phyloP scores from a whole-genome alignment of 2,329 filamentous ascomycete genomes.

The Scedosporium boydii region DNA sequence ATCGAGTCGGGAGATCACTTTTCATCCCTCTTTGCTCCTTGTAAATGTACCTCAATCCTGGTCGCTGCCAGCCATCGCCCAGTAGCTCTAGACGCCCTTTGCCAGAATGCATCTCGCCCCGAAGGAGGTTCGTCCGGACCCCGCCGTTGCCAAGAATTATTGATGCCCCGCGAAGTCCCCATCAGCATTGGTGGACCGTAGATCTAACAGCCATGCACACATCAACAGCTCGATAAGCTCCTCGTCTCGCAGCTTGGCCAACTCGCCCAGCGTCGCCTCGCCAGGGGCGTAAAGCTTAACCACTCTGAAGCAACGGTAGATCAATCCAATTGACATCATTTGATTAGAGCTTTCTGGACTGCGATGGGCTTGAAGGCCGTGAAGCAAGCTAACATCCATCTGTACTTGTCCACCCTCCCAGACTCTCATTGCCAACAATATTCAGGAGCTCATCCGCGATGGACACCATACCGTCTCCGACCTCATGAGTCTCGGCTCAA shows the following conservation, averaged over 20 bases:
- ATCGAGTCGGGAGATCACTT: neutral
- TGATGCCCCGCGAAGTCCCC: neutral
- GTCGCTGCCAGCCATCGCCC: neutral
- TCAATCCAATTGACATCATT: constrained; percentile 3
- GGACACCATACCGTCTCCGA: constrained; percentile 84
- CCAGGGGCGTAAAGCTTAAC: constrained; percentile 80
- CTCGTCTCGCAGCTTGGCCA: constrained; percentile 80
- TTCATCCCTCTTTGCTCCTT: neutral
- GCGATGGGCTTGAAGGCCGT: neutral
- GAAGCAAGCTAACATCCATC: neutral
- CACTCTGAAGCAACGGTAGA: constrained; percentile 76
- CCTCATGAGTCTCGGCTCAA: constrained; percentile 84
- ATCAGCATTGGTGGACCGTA: neutral
- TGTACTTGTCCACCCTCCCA: constrained; percentile 18
- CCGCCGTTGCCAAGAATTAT: neutral
- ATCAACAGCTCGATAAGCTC: constrained; percentile 80
- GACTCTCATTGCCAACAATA: constrained; percentile 76
- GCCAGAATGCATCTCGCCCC: constrained; percentile 36
- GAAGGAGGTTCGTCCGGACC: constrained; percentile 30
- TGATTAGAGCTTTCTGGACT: neutral
- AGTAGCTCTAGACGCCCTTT: neutral
- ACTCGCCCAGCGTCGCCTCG: constrained; percentile 79
- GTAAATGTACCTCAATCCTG: neutral
- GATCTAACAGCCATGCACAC: constrained; percentile 10
- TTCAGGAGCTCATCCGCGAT: constrained; percentile 97